phyloP scores from a whole-genome alignment of 2,329 filamentous ascomycete species.

The Xylariaceae sp. region DNA sequence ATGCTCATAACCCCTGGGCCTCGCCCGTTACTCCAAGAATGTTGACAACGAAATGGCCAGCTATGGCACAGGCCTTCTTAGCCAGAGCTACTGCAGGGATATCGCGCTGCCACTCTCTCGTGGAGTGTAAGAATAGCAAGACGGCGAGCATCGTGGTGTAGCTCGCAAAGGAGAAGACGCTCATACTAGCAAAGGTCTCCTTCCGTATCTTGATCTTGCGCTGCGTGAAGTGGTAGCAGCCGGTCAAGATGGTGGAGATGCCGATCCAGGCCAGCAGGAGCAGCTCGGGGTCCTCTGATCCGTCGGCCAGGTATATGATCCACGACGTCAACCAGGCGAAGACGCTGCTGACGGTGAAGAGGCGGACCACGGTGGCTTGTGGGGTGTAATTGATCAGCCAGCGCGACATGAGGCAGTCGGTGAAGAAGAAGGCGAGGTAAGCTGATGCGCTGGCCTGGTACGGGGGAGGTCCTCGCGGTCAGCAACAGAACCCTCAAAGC shows the following conservation, averaged over 20 bases:
- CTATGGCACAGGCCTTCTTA: constrained; percentile 16
- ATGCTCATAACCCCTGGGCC: background rate
- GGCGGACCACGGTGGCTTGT: constrained; percentile 72
- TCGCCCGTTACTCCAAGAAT: constrained; percentile 24
- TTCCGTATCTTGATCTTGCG: constrained; percentile 76
- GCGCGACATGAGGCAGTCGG: constrained; percentile 78
- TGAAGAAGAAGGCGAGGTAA: constrained; percentile 78
- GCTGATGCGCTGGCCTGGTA: constrained; percentile 68
- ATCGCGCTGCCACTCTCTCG: constrained; percentile 56
- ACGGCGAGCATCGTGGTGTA: constrained; percentile 71
- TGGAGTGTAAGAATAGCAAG: constrained; percentile 62
- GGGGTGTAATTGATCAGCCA: constrained; percentile 85
- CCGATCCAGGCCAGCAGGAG: constrained; percentile 74
- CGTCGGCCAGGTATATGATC: constrained; percentile 66
- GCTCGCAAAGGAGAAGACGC: constrained; percentile 71
- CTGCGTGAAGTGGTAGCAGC: constrained; percentile 72
- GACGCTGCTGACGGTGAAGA: constrained; percentile 68
- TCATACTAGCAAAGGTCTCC: constrained; percentile 72
- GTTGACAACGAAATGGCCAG: constrained; percentile 19
- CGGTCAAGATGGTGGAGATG: constrained; percentile 69
- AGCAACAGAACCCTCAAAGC: too few relatives aligned
- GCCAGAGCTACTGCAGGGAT: constrained; percentile 20
- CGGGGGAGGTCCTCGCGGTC: background rate
- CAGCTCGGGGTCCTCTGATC: constrained; percentile 64
- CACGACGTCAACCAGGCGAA: constrained; percentile 73